Conservation (phyloP, 306 rosid species). For the Rosa persica region DNA sequence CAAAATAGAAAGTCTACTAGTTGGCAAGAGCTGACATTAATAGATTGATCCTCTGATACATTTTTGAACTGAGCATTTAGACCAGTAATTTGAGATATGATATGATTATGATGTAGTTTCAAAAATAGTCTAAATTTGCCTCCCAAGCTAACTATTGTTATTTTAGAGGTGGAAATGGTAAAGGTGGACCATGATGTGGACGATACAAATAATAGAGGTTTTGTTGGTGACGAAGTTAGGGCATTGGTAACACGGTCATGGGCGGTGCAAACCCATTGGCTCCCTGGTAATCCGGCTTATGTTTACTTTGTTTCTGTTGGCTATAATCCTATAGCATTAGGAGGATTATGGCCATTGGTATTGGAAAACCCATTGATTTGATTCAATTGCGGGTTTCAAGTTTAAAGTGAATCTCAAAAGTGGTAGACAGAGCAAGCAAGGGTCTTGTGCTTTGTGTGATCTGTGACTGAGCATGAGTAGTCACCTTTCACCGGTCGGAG, state of each 20-base stretch:
- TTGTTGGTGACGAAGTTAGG: background rate
- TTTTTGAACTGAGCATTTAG: conserved; percentile 23
- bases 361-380: background rate
- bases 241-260: background rate
- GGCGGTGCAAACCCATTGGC: background rate
- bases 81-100: background rate
- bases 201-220: background rate
- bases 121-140: too few relatives aligned
- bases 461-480: background rate
- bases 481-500: too few relatives aligned
- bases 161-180: background rate
- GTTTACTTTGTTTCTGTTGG: conserved; percentile 3
- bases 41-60: conserved; percentile 12
- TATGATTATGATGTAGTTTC: background rate
- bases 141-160: background rate
- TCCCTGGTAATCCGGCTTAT: background rate
- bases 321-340: background rate
- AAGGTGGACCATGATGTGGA: background rate
- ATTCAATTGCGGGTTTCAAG: background rate
- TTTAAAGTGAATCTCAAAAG: background rate
- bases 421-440: background rate
- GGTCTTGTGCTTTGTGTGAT: background rate
- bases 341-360: background rate
- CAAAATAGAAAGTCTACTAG: background rate
- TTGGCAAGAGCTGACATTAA: background rate